Conservation (phyloP, 306 rosid species). For the Carpinus viminea region DNA sequence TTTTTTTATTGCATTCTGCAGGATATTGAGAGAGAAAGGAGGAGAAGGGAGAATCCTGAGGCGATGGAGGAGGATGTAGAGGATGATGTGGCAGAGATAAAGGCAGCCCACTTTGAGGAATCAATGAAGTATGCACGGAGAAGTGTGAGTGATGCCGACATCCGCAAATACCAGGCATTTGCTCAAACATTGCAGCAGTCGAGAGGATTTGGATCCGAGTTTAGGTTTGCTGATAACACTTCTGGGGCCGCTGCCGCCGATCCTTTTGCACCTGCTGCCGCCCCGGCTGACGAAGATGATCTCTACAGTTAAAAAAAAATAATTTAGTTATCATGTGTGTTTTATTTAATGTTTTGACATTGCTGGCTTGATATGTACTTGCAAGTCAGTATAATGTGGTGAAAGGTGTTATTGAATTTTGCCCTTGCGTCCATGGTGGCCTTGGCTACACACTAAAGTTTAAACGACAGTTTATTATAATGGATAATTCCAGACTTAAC, state of each 20-base stretch:
- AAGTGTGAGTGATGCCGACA: constrained; percentile 96
- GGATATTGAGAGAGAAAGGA: constrained; percentile 93
- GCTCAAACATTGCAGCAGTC: constrained; percentile 99
- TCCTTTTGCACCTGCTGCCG: constrained; percentile 71
- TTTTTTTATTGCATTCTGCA: constrained; percentile 25
- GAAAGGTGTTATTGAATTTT: constrained; percentile 30
- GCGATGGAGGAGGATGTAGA: constrained; percentile 96
- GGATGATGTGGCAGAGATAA: constrained; percentile 87
- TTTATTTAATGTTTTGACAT: constrained; percentile 20
- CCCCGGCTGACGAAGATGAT: constrained; percentile 92
- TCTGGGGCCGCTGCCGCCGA: constrained; percentile 52
- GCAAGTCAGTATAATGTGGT: constrained; percentile 16
- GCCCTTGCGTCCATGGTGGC: constrained; percentile 24
- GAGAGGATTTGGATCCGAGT: constrained; percentile 88
- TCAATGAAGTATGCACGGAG: constrained; percentile 97
- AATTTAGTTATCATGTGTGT: neutral
- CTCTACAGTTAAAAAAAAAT: constrained; percentile 63
- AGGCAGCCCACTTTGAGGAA: constrained; percentile 94
- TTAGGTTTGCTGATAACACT: constrained; percentile 68
- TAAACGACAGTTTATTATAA: neutral
- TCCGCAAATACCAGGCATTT: constrained; percentile 96
- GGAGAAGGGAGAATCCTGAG: constrained; percentile 82
- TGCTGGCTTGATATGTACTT: constrained; percentile 3
- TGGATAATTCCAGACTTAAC: too few relatives aligned
- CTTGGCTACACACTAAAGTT: neutral